Evolutionary conservation across 2,329 filamentous ascomycete species (phyloP), one percentile per base, ranked within the genome.

Genomic region (Geosmithia flava): DNA sequence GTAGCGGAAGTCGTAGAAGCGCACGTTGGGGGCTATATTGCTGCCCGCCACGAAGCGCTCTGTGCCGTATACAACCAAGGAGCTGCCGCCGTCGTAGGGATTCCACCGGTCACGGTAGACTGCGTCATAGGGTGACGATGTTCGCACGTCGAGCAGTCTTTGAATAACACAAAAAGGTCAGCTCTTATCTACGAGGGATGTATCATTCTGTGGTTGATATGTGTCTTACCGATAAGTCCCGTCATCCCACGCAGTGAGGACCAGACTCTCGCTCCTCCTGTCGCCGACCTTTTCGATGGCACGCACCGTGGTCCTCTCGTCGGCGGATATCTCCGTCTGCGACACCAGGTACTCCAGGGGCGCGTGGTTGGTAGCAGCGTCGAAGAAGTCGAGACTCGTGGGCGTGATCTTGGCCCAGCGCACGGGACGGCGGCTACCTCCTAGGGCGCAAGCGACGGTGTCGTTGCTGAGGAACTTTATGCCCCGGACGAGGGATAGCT

Each of bases 1-100:
- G 61, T 69, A 72, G 11, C 75, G 72, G 48, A 75, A 74, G 62
- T 79, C 75, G 50, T 78, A 78, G 30, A 77, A 58, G 47, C 73
- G 71, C 48, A 79, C 51, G 10, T 65, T 62, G 0, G 68, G 60
- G 3, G 63, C 62, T 16, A 62, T 61, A 37, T 68, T 69, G 53
- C 68, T 71, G 3, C 74, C 75, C 0, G 67, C 67, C 3, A 78
- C 56, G 50, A 79, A 79, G 13, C 71, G 65, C 45, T 76, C 69
- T 1, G 64, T 62, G 37, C 73, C 74, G 48, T 71, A 72, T 1
- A 72, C 64, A 2, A 77, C 61, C 1, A 79, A 62, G 0, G 72
- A 64, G 50, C 71, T 72, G 27, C 68, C 64, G 15, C 66, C 59
- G 29, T 70, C 64, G 50, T 64, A 65, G 0, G 73, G 65, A 49